Evolutionary conservation across 768 basidiomycete species (phyloP).

Genomic region (Boletellus emodensis): DNA sequence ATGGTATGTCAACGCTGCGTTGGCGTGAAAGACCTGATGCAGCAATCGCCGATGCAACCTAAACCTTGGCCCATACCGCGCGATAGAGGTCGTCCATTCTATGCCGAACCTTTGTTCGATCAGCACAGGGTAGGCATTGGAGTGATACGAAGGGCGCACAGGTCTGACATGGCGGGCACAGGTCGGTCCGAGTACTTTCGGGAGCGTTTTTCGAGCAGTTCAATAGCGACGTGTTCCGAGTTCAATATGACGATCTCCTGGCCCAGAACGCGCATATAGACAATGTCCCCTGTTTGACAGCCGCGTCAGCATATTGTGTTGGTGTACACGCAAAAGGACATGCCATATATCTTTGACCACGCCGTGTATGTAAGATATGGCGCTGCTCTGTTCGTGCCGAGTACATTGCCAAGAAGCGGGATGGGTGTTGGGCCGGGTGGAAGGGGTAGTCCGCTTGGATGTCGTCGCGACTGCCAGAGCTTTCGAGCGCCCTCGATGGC

Average conservation of each 20-base stretch:
- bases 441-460: background rate
- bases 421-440: slow-evolving; percentile 18
- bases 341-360: slow-evolving; percentile 21
- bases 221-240: slow-evolving; percentile 41
- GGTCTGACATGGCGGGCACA: background rate
- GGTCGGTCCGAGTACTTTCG: slow-evolving; percentile 42
- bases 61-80: too few relatives aligned
- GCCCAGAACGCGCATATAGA: slow-evolving; percentile 30
- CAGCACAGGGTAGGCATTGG: background rate
- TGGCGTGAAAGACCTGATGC: too few relatives aligned
- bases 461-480: background rate
- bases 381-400: slow-evolving; percentile 7
- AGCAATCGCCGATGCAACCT: too few relatives aligned
- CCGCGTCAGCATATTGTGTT: background rate
- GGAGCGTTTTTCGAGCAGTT: slow-evolving; percentile 50
- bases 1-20: too few relatives aligned
- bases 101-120: slow-evolving; percentile 14
- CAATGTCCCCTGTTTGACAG: slow-evolving; percentile 5
- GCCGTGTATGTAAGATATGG: slow-evolving; percentile 12
- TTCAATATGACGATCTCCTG: slow-evolving; percentile 49
- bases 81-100: too few relatives aligned
- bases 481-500: slow-evolving; percentile 2
- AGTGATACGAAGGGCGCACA: slow-evolving; percentile 1
- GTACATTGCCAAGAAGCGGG: slow-evolving; percentile 11
- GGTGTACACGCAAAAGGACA: background rate